Evolutionary conservation across 495 filamentous ascomycete species (phyloP), one percentile per base, ranked within the genome.

Genomic region (Penicillium waksmanii): DNA sequence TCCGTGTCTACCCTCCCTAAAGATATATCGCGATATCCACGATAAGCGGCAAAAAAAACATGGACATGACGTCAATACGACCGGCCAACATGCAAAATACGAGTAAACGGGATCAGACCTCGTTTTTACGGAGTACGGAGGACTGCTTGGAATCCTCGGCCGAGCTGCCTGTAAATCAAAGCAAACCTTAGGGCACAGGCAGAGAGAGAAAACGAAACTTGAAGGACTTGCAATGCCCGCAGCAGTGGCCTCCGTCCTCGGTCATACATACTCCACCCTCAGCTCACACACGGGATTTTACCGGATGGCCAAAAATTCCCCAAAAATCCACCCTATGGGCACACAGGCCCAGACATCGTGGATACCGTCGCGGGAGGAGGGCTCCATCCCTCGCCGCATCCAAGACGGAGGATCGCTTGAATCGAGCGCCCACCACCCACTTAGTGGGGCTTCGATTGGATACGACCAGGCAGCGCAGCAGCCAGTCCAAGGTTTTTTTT

Each of bases 21-120:
- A 23, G 23, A 38, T 38, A 13, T 38, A 38, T 38, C 36, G 4
- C 36, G n/a, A 44, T 17, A 44, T 44, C 42, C 42, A 61, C 51
- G 62, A 58, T 64, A 58, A 44, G 51, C 64, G 61, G 50, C 48
- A 27, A 38, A 56, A 64, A 64, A 58, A 58, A 48, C 15, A 27
- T 48, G 36, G 3, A n/a, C 21, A 48, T 48, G 46, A 48, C 46
- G 46, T 48, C 46, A 48, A 27, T 3, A 34, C 58, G 47, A 31
- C 56, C 48, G 53, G 53, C 25, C 50, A 60, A 50, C 47, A 27
- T 31, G 51, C 57, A 57, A 50, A 48, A 25, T 25, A 52, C 19
- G 46, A 38, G 18, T 42, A 52, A 31, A 53, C 49, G 49, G 62
- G 65, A 65, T 70, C 67, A 65, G 67, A 67, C 65, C 67, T 60